Conservation (phyloP, 192 early-diverging fungal species). For the Dissophora ornata region DNA sequence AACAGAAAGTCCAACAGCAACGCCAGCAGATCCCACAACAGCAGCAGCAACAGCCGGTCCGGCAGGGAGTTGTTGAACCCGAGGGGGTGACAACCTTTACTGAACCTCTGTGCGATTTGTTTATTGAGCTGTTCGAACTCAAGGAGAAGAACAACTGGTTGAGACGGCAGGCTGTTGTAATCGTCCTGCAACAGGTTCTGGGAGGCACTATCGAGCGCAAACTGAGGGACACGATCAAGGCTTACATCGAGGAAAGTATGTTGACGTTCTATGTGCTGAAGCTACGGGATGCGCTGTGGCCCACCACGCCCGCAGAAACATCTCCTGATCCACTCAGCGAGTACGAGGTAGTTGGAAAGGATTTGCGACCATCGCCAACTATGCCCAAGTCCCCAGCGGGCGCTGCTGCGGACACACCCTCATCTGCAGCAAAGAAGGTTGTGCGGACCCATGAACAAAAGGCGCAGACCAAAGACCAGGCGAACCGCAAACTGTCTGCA, state of each 20-base stretch:
- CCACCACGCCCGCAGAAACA: conserved; percentile 7
- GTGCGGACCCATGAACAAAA: conserved; percentile 61
- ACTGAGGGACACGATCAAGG: conserved; percentile 55
- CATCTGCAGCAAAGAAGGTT: conserved; percentile 5
- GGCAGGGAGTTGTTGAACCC: conserved; percentile 26
- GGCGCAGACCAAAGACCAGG: conserved; percentile 56
- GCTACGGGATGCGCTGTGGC: conserved; percentile 66
- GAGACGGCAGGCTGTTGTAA: conserved; percentile 84
- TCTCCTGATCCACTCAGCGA: conserved; percentile 1
- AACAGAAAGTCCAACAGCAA: conserved; percentile 4
- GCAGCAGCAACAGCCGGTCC: conserved; percentile 9
- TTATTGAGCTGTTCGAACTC: conserved; percentile 95
- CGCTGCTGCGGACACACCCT: background rate
- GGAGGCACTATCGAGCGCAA: conserved; percentile 89
- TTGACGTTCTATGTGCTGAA: conserved; percentile 56
- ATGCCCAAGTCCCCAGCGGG: conserved; percentile 5
- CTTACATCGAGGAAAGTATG: conserved; percentile 53
- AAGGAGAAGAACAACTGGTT: conserved; percentile 90
- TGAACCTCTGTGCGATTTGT: conserved; percentile 83
- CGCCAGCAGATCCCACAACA: conserved; percentile 7
- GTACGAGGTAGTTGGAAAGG: conserved; percentile 20
- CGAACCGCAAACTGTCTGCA: conserved; percentile 65
- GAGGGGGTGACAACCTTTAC: conserved; percentile 65
- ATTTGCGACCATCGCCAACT: conserved; percentile 2
- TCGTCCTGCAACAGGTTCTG: conserved; percentile 87